These are phyloP conservation scores for Calophaca sinica DNA, from an alignment of 306 rosid genomes.

Conservation along the genomic window DNA sequence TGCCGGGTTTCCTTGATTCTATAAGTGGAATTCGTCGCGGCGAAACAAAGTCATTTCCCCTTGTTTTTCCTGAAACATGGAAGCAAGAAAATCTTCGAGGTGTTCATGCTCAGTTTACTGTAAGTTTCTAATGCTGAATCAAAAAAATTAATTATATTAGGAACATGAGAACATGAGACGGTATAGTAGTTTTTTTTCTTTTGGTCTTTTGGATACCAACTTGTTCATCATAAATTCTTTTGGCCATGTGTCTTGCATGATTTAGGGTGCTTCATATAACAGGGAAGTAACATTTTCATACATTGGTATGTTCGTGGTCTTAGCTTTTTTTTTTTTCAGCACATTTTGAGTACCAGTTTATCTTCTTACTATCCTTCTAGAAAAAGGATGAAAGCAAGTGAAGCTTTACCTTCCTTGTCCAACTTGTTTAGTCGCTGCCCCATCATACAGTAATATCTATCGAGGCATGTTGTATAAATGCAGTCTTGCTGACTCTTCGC, in stretches of 20 bases:
- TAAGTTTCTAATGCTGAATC: constrained; percentile 53
- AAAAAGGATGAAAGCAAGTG: no score
- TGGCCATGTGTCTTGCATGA: not conserved
- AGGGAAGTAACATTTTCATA: no score
- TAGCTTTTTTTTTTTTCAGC: no score
- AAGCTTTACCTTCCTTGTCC: no score
- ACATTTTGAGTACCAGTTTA: no score
- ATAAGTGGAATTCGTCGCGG: constrained; percentile 75
- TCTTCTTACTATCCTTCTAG: no score
- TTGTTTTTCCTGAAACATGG: constrained; percentile 93
- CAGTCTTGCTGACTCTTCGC: no score
- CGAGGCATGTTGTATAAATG: no score
- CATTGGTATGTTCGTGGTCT: no score
- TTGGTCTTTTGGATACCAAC: not conserved
- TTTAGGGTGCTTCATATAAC: not conserved
- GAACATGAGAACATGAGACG: constrained; percentile 33
- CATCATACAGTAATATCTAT: no score
- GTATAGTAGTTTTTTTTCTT: constrained; percentile 30
- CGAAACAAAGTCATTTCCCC: constrained; percentile 85
- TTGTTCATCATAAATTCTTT: constrained; percentile 20
- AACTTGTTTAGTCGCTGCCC: no score
- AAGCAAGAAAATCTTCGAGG: constrained; percentile 82
- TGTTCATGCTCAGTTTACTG: constrained; percentile 89
- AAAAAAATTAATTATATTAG: not conserved
- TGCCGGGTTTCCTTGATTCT: constrained; percentile 86